Conservation (phyloP, 768 basidiomycete genomes). For the Ephemerocybe angulata region DNA sequence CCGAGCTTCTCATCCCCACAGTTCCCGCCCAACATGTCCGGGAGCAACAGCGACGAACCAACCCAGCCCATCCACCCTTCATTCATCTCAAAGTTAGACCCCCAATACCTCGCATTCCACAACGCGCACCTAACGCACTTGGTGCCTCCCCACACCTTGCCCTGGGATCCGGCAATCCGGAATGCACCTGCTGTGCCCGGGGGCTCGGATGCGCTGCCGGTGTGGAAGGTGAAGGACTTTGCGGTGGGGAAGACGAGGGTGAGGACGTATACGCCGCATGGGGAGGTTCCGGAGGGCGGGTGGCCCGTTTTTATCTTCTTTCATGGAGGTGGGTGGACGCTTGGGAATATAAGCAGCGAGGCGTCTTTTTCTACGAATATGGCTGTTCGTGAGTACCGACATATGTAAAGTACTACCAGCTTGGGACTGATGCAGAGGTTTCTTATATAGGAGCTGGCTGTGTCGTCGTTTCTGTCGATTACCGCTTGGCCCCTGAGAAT, state of each 20-base stretch:
- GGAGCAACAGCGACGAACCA: not conserved
- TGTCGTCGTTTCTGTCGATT: conserved; percentile 65
- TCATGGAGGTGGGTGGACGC: conserved; percentile 71
- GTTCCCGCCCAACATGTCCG: not conserved
- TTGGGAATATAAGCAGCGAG: conserved; percentile 60
- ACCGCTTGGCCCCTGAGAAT: conserved; percentile 68
- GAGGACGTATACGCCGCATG: conserved; percentile 63
- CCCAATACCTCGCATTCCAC: conserved; percentile 65
- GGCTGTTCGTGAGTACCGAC: conserved; percentile 43
- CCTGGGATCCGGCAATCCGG: conserved; percentile 61
- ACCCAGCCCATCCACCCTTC: conserved; percentile 60
- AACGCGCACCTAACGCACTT: conserved; percentile 44
- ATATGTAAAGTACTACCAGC: not conserved
- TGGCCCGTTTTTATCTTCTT: conserved; percentile 76
- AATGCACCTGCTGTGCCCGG: conserved; percentile 52
- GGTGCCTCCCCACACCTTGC: conserved; percentile 49
- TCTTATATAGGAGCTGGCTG: conserved; percentile 48
- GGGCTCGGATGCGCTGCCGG: conserved; percentile 49
- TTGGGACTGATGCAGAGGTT: not conserved
- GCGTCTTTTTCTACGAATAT: conserved; percentile 60
- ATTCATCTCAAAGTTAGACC: conserved; percentile 53
- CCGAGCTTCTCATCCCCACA: conserved; percentile 1
- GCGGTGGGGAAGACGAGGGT: conserved; percentile 49
- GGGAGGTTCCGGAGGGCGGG: conserved; percentile 44
- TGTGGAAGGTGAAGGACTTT: conserved; percentile 54